Conservation (phyloP, 2,329 filamentous ascomycete genomes). For the Trichophyton benhamiae region DNA sequence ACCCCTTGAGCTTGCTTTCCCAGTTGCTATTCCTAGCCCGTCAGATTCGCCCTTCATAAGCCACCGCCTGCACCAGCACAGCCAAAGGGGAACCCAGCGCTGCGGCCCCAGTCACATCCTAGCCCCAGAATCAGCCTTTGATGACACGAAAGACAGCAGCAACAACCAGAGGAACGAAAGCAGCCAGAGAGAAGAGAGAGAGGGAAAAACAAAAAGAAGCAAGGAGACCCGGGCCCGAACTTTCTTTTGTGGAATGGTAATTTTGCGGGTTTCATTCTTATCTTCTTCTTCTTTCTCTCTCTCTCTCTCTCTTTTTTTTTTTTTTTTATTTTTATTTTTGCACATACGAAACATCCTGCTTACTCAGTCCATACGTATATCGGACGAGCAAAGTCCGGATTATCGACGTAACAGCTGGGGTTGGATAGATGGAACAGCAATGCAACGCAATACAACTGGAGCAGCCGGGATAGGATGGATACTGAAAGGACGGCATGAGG, state of each 20-base stretch:
- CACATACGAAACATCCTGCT: neutral
- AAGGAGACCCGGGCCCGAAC: neutral
- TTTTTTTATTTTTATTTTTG: neutral
- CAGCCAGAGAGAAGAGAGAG: neutral
- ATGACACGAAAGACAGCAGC: neutral
- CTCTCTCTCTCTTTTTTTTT: neutral
- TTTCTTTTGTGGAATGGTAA: constrained; percentile 2
- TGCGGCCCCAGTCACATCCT: neutral
- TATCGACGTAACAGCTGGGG: neutral
- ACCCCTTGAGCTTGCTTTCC: neutral
- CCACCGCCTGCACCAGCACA: neutral
- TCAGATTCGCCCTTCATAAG: neutral
- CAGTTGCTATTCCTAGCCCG: neutral
- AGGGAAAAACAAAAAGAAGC: neutral
- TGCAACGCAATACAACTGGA: neutral
- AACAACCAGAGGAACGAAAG: neutral
- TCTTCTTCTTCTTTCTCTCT: neutral
- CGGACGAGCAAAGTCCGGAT: neutral
- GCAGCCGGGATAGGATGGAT: neutral
- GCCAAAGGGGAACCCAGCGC: neutral
- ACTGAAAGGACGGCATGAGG: too few relatives aligned
- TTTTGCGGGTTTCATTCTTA: constrained; percentile 2
- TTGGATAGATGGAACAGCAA: neutral
- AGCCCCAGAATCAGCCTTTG: neutral
- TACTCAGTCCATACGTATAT: too few relatives aligned